These are phyloP conservation scores for Abrus precatorius DNA, from an alignment of 306 rosid species.

Conservation along the genomic window DNA sequence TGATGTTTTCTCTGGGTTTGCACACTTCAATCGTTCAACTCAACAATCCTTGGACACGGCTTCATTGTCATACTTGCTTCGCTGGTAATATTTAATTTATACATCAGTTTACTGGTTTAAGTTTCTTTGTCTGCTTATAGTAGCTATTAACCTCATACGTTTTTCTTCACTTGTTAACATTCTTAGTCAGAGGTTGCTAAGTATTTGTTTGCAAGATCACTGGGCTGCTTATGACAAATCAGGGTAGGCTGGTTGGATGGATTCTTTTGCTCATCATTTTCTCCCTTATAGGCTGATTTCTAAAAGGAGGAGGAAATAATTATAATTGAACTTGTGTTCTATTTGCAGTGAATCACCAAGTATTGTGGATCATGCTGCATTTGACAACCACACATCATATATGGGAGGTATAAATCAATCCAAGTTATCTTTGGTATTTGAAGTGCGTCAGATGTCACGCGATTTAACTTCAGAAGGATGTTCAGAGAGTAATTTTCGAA, in stretches of 20 bases:
- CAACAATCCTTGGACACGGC: slow-evolving; percentile 63
- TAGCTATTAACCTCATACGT: slow-evolving; percentile 31
- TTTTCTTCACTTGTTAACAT: slow-evolving; percentile 34
- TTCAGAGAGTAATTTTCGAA: slow-evolving; percentile 40
- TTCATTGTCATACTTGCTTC: slow-evolving; percentile 68
- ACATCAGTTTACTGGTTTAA: not conserved
- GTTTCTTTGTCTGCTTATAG: slow-evolving; percentile 25
- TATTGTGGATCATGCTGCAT: slow-evolving; percentile 50
- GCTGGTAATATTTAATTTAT: slow-evolving; percentile 52
- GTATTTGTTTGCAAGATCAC: slow-evolving; percentile 70
- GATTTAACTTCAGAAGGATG: slow-evolving; percentile 41
- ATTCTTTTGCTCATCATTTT: slow-evolving; percentile 22
- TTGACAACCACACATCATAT: slow-evolving; percentile 50
- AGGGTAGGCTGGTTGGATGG: slow-evolving; percentile 50
- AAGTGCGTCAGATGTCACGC: slow-evolving; percentile 39
- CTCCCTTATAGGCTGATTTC: slow-evolving; percentile 18
- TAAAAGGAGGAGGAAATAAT: slow-evolving; percentile 12
- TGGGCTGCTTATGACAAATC: slow-evolving; percentile 74
- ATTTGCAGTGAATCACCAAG: slow-evolving; percentile 57
- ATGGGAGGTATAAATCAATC: slow-evolving; percentile 47
- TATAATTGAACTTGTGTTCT: slow-evolving; percentile 30
- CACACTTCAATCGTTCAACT: slow-evolving; percentile 70
- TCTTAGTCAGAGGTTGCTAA: slow-evolving; percentile 67
- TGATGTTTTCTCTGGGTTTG: slow-evolving; percentile 76
- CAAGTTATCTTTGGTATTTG: slow-evolving; percentile 52